These are phyloP conservation scores for Irpex lacteus DNA, from an alignment of 1,284 basidiomycete genomes.

Conservation along the genomic window DNA sequence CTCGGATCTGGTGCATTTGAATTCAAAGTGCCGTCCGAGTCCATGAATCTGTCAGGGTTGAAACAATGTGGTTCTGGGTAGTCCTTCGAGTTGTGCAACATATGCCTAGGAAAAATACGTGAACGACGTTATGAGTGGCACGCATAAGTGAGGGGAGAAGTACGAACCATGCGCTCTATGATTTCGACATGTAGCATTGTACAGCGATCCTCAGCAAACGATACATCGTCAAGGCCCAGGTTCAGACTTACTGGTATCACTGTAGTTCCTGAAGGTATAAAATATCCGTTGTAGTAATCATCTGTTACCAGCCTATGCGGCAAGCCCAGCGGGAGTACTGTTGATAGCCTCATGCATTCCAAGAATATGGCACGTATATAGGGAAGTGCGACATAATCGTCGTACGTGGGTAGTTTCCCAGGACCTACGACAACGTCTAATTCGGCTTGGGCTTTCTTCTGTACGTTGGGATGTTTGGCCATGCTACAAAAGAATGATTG, in stretches of 20 bases:
- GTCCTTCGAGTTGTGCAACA: slow-evolving; percentile 19
- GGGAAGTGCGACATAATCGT: slow-evolving; percentile 28
- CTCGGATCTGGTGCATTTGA: slow-evolving; percentile 13
- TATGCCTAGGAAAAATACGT: slow-evolving; percentile 13
- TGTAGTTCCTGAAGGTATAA: slow-evolving; percentile 21
- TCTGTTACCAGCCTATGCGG: slow-evolving; percentile 14
- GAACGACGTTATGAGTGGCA: not conserved
- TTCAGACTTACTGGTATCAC: not conserved
- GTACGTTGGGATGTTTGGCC: slow-evolving; percentile 29
- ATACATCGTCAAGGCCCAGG: not conserved
- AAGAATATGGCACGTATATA: slow-evolving; percentile 32
- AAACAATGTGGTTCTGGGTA: slow-evolving; percentile 23
- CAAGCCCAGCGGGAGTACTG: not conserved
- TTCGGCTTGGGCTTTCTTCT: slow-evolving; percentile 29
- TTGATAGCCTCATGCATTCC: slow-evolving; percentile 23
- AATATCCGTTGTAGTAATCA: slow-evolving; percentile 24
- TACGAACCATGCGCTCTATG: not conserved
- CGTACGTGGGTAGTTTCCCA: slow-evolving; percentile 29
- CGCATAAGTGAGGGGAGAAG: not conserved
- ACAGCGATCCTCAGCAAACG: not conserved
- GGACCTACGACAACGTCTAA: slow-evolving; percentile 31
- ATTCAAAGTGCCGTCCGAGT: slow-evolving; percentile 4
- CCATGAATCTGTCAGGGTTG: slow-evolving; percentile 25
- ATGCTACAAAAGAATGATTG: slow-evolving; percentile 27
- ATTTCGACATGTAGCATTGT: no score